Base-by-base conservation (phyloP, 225 moss, liverwort and hornwort species). In the Anthoceros angustus region DNA sequence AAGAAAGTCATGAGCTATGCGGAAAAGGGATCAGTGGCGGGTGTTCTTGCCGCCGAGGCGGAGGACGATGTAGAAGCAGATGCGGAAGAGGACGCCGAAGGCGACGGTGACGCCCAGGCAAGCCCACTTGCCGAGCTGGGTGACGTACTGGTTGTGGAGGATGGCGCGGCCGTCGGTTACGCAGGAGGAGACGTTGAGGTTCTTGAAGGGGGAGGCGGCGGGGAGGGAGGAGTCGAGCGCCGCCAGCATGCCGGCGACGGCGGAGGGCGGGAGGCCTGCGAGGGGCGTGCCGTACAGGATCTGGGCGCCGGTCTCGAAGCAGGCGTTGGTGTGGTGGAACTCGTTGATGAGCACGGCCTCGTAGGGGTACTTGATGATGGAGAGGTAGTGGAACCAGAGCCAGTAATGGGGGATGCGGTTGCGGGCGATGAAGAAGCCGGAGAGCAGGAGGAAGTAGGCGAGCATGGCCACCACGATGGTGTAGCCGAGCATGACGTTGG, bases 301-400 rank as follows among this genome's bases (percentile, higher is more conserved):
- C 41, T 86, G 78, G 15, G 39, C 60, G 39, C 82, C 90, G 11
- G 70, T 80, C 76, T 87, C 69, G 61, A 81, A 93, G 32, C 87
- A 93, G 0, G 72, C 50, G 25, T 14, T 55, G 42, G 68, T 62
- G 11, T 62, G 63, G 0, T 68, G 77, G 70, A 93, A 90, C 61
- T 93, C 87, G 32, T 90, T 93, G 0, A 86, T 69, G 6, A 90
- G 76, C 11, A 87, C 80, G 0, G 83, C 86, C 82, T 94, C 87
- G 0, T 87, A 90, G 0, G 86, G 93, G 5, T 90, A 94, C 69
- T 94, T 94, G 41, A 90, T 80, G 67, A 86, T 67, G 3, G 90
- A 94, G 10, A 87, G 65, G 24, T 86, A 94, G 63, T 94, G 90
- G 39, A 94, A 77, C 86, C 90, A 90, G 65, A 84, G 67, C 87